Percentiles rank a stretch among this genome's conserved stretches.
These are phyloP conservation scores for Cladobotryum protrusum DNA, from an alignment of 2,329 filamentous ascomycete species.

Conservation along the genomic window DNA sequence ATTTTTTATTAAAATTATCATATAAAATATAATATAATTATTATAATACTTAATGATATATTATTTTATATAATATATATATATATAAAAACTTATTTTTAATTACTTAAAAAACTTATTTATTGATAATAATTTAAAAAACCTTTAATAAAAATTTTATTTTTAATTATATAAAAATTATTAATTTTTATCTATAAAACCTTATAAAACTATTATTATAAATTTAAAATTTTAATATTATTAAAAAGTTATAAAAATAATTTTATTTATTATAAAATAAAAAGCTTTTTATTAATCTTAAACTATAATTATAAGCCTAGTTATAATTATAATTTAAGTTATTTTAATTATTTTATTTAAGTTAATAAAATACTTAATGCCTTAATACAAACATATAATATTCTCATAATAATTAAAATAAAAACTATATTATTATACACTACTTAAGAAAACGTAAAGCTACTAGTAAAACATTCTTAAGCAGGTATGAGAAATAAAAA, in stretches of 20 bases:
- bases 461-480: neutral
- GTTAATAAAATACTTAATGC: too few relatives aligned
- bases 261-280: neutral
- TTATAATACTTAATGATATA: too few relatives aligned
- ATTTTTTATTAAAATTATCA: too few relatives aligned
- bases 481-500: too few relatives aligned
- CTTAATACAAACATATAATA: neutral
- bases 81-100: too few relatives aligned
- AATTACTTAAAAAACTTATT: neutral
- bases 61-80: too few relatives aligned
- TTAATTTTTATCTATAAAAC: neutral
- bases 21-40: too few relatives aligned
- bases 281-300: neutral
- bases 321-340: neutral
- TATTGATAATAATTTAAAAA: neutral
- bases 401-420: conserved; percentile 3
- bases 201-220: neutral
- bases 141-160: too few relatives aligned
- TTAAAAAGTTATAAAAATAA: neutral
- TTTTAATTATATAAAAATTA: neutral
- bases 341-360: neutral
- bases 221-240: too few relatives aligned
- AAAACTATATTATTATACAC: neutral
- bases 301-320: too few relatives aligned
- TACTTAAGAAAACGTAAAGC: neutral